Percentiles rank a stretch among this genome's conserved stretches.
Evolutionary conservation across 768 basidiomycete species (phyloP).

Genomic region (Boletus bicolor): DNA sequence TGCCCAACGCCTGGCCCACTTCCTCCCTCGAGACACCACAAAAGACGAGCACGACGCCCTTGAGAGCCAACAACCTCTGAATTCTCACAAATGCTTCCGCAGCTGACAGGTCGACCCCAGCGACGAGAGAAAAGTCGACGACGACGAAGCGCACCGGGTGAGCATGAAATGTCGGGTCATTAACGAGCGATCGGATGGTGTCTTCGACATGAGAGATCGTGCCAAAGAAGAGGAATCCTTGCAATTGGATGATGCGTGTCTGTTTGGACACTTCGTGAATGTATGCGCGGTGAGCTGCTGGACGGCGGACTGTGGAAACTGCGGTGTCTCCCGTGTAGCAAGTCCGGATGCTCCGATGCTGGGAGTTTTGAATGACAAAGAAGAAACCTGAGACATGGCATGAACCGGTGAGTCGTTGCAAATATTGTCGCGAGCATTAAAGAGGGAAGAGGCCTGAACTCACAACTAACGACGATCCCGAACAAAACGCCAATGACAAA

Average conservation of each 20-base stretch:
- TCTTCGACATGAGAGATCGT: slow-evolving; percentile 91
- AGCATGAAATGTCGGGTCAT: slow-evolving; percentile 63
- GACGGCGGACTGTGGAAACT: slow-evolving; percentile 88
- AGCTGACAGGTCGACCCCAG: slow-evolving; percentile 90
- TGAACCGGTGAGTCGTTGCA: not conserved
- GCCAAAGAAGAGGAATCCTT: slow-evolving; percentile 93
- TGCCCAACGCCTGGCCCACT: slow-evolving; percentile 69
- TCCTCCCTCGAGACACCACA: slow-evolving; percentile 73
- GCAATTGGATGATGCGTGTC: slow-evolving; percentile 82
- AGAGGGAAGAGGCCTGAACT: slow-evolving; percentile 23
- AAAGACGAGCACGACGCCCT: slow-evolving; percentile 81
- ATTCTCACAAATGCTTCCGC: slow-evolving; percentile 94
- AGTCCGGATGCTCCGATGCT: slow-evolving; percentile 76
- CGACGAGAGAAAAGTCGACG: slow-evolving; percentile 80
- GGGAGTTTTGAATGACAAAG: slow-evolving; percentile 96
- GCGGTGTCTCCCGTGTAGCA: slow-evolving; percentile 80
- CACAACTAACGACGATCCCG: slow-evolving; percentile 89
- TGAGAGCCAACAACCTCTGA: slow-evolving; percentile 72
- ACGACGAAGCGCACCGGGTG: slow-evolving; percentile 88
- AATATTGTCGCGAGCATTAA: not conserved
- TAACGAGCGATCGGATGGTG: slow-evolving; percentile 72
- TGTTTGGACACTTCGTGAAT: slow-evolving; percentile 91
- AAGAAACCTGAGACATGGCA: slow-evolving; percentile 60
- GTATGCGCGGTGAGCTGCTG: slow-evolving; percentile 82
- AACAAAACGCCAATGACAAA: slow-evolving; percentile 92